Evolutionary conservation across 2,329 filamentous ascomycete species (phyloP).

Genomic region (Gnomoniopsis smithogilvyi): DNA sequence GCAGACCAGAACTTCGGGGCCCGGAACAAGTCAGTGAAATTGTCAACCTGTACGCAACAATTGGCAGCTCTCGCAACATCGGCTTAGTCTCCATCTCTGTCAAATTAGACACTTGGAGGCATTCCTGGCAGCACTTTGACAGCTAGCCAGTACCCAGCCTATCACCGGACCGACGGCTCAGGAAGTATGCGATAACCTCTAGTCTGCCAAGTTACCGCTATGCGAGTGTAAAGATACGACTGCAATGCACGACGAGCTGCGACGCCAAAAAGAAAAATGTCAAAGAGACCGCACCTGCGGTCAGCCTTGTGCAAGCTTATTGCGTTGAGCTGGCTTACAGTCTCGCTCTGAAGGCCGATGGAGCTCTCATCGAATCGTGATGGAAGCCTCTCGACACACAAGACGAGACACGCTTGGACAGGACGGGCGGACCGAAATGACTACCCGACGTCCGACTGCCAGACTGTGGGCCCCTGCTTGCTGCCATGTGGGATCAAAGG

Average conservation of each 20-base stretch:
- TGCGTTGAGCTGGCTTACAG: background rate
- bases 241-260: background rate
- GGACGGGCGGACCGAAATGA: slow-evolving; percentile 10
- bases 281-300: background rate
- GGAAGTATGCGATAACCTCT: background rate
- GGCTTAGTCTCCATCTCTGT: slow-evolving; percentile 3
- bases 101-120: background rate
- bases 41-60: too few relatives aligned
- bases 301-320: background rate
- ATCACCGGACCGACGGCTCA: background rate
- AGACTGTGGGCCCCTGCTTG: slow-evolving; percentile 11
- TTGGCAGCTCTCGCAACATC: background rate
- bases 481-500: slow-evolving; percentile 17
- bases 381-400: background rate
- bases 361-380: background rate
- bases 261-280: background rate
- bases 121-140: background rate
- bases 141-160: background rate
- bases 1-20: too few relatives aligned
- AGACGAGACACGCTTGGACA: background rate
- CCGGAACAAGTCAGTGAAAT: too few relatives aligned
- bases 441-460: slow-evolving; percentile 9
- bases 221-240: slow-evolving; percentile 13
- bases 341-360: background rate
- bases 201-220: background rate